These are phyloP conservation scores for Apiospora saccharicola DNA, from an alignment of 2,329 filamentous ascomycete genomes.

Conservation along the genomic window DNA sequence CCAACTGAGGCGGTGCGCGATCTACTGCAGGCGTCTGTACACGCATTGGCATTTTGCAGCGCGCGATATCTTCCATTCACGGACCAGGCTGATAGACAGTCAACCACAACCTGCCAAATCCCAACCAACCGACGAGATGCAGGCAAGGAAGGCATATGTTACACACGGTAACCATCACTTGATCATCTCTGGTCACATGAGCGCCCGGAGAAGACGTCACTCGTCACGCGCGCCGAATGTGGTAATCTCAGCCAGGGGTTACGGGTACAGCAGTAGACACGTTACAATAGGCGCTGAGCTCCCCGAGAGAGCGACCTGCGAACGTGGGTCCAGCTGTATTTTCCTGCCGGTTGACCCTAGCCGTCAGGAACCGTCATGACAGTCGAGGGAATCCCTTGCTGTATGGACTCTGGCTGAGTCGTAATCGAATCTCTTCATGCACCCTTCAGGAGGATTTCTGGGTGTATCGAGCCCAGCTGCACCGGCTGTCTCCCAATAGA, in stretches of 20 bases:
- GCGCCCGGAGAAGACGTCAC: neutral
- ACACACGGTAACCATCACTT: conserved; percentile 16
- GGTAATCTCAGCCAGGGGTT: conserved; percentile 20
- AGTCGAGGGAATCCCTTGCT: conserved; percentile 7
- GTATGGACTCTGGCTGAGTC: conserved; percentile 9
- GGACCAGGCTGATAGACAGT: neutral
- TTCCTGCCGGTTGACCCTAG: conserved; percentile 2
- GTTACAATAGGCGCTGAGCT: conserved; percentile 19
- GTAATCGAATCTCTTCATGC: conserved; percentile 19
- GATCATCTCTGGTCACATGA: conserved; percentile 17
- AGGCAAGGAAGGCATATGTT: conserved; percentile 7
- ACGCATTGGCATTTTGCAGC: neutral
- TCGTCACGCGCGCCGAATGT: conserved; percentile 9
- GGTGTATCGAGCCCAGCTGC: neutral
- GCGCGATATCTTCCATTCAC: neutral
- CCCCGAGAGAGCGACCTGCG: neutral
- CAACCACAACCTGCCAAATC: neutral
- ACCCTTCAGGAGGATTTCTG: conserved; percentile 18
- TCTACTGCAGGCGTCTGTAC: neutral
- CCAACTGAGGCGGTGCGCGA: conserved; percentile 7
- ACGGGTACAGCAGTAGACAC: conserved; percentile 15
- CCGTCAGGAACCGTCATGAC: conserved; percentile 15
- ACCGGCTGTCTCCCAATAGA: conserved; percentile 13
- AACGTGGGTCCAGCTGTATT: neutral
- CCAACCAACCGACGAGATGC: conserved; percentile 1